Conservation (phyloP, 169 alveolate species). For the Babesia caballi region DNA sequence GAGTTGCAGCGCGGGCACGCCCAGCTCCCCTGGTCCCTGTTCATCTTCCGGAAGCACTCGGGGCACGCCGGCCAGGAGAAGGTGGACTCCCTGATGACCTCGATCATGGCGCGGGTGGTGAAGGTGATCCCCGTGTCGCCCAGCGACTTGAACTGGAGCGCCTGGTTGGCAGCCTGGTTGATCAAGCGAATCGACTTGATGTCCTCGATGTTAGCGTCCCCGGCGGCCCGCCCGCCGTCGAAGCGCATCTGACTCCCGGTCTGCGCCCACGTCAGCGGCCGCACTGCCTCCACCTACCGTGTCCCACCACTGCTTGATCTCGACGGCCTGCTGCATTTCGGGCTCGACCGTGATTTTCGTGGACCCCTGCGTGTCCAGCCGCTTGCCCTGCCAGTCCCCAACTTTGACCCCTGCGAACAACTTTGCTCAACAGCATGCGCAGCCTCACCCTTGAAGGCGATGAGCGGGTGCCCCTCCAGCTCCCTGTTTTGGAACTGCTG, state of each 20-base stretch:
- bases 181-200: slow-evolving; percentile 55
- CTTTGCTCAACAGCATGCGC: no score
- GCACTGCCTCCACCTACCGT: slow-evolving; percentile 33
- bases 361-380: slow-evolving; percentile 64
- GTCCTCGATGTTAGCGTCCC: slow-evolving; percentile 53
- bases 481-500: slow-evolving; percentile 8
- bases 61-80: slow-evolving; percentile 73
- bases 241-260: slow-evolving; percentile 55
- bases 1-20: slow-evolving; percentile 67
- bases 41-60: slow-evolving; percentile 71
- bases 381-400: slow-evolving; percentile 75
- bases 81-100: slow-evolving; percentile 43
- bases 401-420: slow-evolving; percentile 61
- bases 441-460: slow-evolving; percentile 50
- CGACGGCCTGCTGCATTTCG: slow-evolving; percentile 61
- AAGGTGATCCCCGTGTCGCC: slow-evolving; percentile 44
- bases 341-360: slow-evolving; percentile 71
- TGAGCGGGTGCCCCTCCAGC: slow-evolving; percentile 42
- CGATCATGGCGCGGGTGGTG: slow-evolving; percentile 57
- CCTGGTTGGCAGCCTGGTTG: slow-evolving; percentile 51
- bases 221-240: slow-evolving; percentile 46
- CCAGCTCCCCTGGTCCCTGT: slow-evolving; percentile 51
- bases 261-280: slow-evolving; percentile 21
- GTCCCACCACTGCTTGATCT: slow-evolving; percentile 70
- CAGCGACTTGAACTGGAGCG: slow-evolving; percentile 53